Evolutionary conservation across 2,329 filamentous ascomycete species (phyloP).

Genomic region (Calonectria pteridis): DNA sequence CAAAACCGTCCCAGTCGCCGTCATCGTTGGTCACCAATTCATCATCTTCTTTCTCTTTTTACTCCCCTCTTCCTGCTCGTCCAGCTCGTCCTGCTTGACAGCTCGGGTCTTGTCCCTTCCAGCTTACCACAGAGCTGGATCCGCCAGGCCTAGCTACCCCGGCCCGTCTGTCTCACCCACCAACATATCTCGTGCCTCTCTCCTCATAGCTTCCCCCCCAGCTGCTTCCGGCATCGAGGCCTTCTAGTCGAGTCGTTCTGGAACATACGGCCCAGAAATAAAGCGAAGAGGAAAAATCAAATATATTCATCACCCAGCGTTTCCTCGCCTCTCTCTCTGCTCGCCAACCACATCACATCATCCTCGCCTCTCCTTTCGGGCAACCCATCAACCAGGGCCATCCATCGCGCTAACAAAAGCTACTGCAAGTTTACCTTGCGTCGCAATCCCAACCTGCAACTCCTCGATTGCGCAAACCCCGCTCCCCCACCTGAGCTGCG

Average conservation of each 20-base stretch:
- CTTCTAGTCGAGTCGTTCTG: background rate
- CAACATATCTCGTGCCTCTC: background rate
- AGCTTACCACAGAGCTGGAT: conserved; percentile 10
- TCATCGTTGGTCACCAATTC: background rate
- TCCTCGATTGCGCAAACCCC: conserved; percentile 34
- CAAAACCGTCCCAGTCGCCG: background rate
- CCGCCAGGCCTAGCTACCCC: conserved; percentile 21
- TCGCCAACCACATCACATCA: background rate
- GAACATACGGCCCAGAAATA: background rate
- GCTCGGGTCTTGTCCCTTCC: background rate
- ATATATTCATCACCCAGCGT: background rate
- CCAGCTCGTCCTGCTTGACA: background rate
- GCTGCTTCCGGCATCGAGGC: conserved; percentile 17
- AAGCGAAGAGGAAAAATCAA: background rate
- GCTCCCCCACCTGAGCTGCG: conserved; percentile 44
- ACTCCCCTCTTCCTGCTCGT: no score
- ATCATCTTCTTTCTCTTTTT: background rate
- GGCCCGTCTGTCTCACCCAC: conserved; percentile 22
- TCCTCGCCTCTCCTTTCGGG: background rate
- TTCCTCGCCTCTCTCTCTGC: background rate
- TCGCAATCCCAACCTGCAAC: conserved; percentile 15
- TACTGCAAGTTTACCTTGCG: conserved; percentile 43
- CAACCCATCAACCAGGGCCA: conserved; percentile 18
- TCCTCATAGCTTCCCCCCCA: conserved; percentile 3
- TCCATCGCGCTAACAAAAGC: conserved; percentile 30